phyloP scores from a whole-genome alignment of 192 early-diverging fungal species.

The Coemansia sp. region DNA sequence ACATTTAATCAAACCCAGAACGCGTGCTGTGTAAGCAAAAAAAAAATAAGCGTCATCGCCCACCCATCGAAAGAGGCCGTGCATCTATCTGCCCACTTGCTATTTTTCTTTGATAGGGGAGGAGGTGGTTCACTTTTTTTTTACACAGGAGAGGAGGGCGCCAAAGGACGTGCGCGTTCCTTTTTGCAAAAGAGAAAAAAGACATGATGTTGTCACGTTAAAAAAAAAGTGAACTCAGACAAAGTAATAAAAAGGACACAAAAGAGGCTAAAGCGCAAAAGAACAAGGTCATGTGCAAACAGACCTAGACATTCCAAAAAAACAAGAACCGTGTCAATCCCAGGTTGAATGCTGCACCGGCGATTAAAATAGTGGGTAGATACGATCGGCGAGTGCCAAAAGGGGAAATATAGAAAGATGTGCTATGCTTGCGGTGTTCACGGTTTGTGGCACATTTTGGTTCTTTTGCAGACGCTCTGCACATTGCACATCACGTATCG shows the following conservation, averaged over 20 bases:
- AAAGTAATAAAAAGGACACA: not conserved
- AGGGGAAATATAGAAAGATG: not conserved
- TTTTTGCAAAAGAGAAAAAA: not conserved
- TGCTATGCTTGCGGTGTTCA: slow-evolving; percentile 1
- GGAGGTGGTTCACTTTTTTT: too few species aligned
- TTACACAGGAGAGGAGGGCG: too few species aligned
- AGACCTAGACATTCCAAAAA: not conserved
- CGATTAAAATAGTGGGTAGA: not conserved
- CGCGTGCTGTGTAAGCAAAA: not conserved
- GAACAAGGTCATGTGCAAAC: slow-evolving; percentile 4
- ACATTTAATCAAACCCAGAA: not conserved
- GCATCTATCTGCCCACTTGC: not conserved
- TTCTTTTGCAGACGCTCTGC: not conserved
- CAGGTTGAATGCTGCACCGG: not conserved
- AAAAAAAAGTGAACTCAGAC: not conserved
- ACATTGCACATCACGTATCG: not conserved
- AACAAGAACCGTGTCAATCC: not conserved
- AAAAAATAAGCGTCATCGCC: not conserved
- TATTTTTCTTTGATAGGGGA: too few species aligned
- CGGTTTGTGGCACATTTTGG: slow-evolving; percentile 1
- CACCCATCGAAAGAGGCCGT: not conserved
- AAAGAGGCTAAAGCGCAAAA: slow-evolving; percentile 1
- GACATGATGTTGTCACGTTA: not conserved
- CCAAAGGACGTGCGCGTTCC: not conserved
- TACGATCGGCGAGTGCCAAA: not conserved